phyloP scores from a whole-genome alignment of 2,329 filamentous ascomycete species.

The Exophiala phaeomuriformis region DNA sequence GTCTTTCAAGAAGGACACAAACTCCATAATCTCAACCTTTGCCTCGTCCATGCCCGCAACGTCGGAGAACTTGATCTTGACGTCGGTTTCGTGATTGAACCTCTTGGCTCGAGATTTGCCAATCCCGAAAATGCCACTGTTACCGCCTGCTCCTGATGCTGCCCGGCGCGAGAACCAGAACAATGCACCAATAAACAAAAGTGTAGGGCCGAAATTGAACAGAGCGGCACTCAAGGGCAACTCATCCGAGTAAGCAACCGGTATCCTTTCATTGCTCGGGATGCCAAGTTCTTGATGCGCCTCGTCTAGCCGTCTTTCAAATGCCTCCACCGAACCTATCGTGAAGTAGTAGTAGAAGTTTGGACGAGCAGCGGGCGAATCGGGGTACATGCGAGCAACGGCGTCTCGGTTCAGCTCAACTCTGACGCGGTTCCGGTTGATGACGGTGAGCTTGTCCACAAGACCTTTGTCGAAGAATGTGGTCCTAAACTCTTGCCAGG shows the following conservation, averaged over 20 bases:
- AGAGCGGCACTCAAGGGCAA: constrained; percentile 65
- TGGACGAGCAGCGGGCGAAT: constrained; percentile 60
- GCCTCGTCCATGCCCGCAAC: constrained; percentile 98
- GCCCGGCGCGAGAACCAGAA: constrained; percentile 73
- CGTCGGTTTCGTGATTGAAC: constrained; percentile 92
- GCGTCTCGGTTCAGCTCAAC: constrained; percentile 74
- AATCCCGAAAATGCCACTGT: constrained; percentile 85
- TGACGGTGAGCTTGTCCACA: constrained; percentile 81
- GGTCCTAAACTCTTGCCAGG: constrained; percentile 91
- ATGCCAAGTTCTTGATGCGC: constrained; percentile 84
- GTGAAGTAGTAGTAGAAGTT: constrained; percentile 86
- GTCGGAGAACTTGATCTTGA: constrained; percentile 95
- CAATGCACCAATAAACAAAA: constrained; percentile 76
- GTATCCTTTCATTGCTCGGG: constrained; percentile 79
- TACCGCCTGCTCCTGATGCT: constrained; percentile 56
- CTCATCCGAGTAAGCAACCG: constrained; percentile 77
- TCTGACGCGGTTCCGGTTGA: constrained; percentile 69
- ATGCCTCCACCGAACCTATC: constrained; percentile 88
- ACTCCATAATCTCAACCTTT: constrained; percentile 98
- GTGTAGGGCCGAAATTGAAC: constrained; percentile 75
- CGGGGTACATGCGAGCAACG: constrained; percentile 64
- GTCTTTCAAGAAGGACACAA: constrained; percentile 92
- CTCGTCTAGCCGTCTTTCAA: constrained; percentile 79
- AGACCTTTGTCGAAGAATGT: constrained; percentile 94
- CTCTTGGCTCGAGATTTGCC: constrained; percentile 92